Conservation (phyloP, 2,329 filamentous ascomycete species). For the Aciculosporium take region DNA sequence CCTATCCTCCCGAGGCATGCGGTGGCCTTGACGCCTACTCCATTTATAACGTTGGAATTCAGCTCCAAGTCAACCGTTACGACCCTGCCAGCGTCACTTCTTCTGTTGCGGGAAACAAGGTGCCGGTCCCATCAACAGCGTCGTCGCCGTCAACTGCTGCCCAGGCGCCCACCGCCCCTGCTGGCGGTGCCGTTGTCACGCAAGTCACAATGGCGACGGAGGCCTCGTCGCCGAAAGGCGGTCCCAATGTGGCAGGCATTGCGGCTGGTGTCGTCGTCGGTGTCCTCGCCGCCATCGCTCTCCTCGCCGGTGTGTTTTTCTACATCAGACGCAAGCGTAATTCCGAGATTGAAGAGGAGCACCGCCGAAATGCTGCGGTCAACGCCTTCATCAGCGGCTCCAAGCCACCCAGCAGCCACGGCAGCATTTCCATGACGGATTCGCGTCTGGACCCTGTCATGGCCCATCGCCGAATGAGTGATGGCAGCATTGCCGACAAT, state of each 20-base stretch:
- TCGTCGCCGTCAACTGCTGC: not conserved
- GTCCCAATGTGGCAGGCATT: conserved; percentile 67
- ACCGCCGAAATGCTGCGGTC: conserved; percentile 65
- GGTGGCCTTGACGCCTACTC: conserved; percentile 26
- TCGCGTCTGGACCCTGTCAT: conserved; percentile 77
- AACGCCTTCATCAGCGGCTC: conserved; percentile 58
- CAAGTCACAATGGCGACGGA: conserved; percentile 10
- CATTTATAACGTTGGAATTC: conserved; percentile 36
- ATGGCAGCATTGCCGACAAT: conserved; percentile 93
- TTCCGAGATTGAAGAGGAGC: conserved; percentile 68
- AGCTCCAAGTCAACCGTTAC: conserved; percentile 21
- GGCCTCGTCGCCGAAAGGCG: conserved; percentile 16
- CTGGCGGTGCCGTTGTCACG: conserved; percentile 6
- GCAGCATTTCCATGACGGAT: conserved; percentile 60
- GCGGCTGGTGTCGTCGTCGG: conserved; percentile 80
- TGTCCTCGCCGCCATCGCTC: conserved; percentile 52
- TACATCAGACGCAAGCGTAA: conserved; percentile 63
- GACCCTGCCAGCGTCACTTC: conserved; percentile 14
- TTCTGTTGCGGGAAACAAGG: conserved; percentile 1
- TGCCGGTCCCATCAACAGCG: not conserved
- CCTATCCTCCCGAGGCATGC: conserved; percentile 48
- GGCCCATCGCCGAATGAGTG: conserved; percentile 72
- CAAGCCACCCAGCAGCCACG: conserved; percentile 48
- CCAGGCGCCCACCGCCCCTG: no score
- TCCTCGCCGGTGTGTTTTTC: conserved; percentile 57